Evolutionary conservation across 371 early-diverging fungal species (phyloP).

Genomic region (Mortierella sp.): DNA sequence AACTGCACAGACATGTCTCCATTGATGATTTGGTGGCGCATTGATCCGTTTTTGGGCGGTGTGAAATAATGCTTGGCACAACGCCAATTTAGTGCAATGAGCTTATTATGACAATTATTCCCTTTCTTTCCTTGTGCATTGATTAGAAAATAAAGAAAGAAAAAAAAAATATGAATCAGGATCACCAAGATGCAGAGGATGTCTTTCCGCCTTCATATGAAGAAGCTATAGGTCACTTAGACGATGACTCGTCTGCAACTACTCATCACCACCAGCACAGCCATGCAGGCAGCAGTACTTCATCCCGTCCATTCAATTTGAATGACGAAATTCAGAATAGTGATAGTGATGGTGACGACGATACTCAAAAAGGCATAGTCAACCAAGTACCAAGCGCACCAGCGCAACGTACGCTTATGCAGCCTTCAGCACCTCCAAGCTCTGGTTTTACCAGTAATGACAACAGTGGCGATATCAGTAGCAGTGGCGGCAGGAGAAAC

Average conservation of each 20-base stretch:
- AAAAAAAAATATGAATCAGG: not conserved
- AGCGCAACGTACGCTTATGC: slow-evolving; percentile 11
- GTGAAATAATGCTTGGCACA: slow-evolving; percentile 4
- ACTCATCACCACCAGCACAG: slow-evolving; percentile 11
- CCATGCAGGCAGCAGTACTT: not conserved
- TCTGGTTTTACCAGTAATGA: not conserved
- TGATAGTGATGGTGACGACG: slow-evolving; percentile 4
- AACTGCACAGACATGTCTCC: too few species aligned
- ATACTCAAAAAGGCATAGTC: not conserved
- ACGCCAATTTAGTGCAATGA: not conserved
- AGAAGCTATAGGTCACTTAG: slow-evolving; percentile 44
- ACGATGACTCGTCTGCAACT: slow-evolving; percentile 10
- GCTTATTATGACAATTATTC: not conserved
- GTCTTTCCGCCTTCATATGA: slow-evolving; percentile 48
- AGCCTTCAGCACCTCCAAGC: slow-evolving; percentile 13
- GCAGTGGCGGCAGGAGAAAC: not conserved
- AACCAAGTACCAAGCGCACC: slow-evolving; percentile 15
- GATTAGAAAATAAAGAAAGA: not conserved
- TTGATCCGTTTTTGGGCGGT: too few species aligned
- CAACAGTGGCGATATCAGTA: not conserved
- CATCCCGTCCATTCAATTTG: not conserved
- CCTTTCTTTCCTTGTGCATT: not conserved
- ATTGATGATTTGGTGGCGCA: too few species aligned
- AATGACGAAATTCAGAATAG: slow-evolving; percentile 24
- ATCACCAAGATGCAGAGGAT: slow-evolving; percentile 17